Evolutionary conservation across 371 early-diverging fungal species (phyloP), one percentile per base, ranked within the genome.

Genomic region (Blakeslea trispora): DNA sequence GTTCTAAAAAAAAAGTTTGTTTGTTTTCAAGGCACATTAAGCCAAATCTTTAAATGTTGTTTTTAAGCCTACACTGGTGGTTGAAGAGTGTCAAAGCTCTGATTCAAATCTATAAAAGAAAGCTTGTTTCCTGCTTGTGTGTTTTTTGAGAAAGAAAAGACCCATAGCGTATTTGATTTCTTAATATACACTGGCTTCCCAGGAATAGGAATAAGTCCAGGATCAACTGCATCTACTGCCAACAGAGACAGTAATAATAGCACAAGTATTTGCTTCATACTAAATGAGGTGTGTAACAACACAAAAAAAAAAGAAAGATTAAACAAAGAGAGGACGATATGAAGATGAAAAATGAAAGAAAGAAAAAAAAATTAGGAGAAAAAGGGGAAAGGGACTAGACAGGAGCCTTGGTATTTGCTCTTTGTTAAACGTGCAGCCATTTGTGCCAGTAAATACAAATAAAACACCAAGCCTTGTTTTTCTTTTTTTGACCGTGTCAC

Each of bases 131-230:
- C 58, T 19, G 59, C 37, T 7, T 55, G 59, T 14, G 58, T 43
- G 17, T 41, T 43, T 34, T 55, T 53, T 51, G 67, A 49, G 17
- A 62, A 62, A 3, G 67, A 67, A 51, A 63, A 58, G 13, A 59
- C 24, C 53, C 63, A 67, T 34, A 67, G 37, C 1, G 59, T 19
- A 37, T 63, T 62, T 13, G 55, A 35, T 15, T 50, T n/a, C 32
- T 58, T 24, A 4, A 67, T 47, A 44, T 67, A 67, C 15, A 67
- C 63, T 28, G 67, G 41, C 28, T 59, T 58, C 10, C 64, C 64
- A 43, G 45, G 45, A 15, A 63, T 45, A 18, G 61, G 57, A 46
- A 42, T 37, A 28, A 42, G 17, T 18, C 17, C 40, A 18, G 47
- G 48, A 24, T 37, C 39, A 46, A 13, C 13, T 8, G 23, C 24